Evolutionary conservation across 345 rosid genomes (phyloP), one percentile per base, ranked within the genome.

Genomic region (Brassica incana): DNA sequence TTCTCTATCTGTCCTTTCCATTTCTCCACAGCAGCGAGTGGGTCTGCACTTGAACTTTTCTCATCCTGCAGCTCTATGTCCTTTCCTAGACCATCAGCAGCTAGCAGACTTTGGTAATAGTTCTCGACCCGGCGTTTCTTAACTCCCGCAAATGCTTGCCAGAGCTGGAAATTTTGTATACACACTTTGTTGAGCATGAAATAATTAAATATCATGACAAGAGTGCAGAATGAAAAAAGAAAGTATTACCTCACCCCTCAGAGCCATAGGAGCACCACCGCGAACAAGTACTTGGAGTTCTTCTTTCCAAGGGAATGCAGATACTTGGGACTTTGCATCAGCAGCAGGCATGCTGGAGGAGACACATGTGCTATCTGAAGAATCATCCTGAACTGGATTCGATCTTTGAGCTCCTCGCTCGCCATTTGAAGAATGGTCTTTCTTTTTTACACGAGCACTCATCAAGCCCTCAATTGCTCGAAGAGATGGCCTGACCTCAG

Each of bases 91-190:
- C 85, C 84, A 83, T 90, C 93, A 2, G 80, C 65, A 80, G 89
- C 89, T 48, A 95, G 89, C 62, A 95, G 82, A 52, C 87, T 83
- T 81, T 88, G 88, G 82, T 95, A 95, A 80, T 95, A 95, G 36
- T 88, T 88, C 64, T 91, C 91, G 78, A 86, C 83, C 78, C 97
- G 88, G 14, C 98, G 98, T 65, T 88, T 85, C 84, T 75, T 91
- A 52, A 89, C 95, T 38, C 98, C 99, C 10, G 81, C 96, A 86
- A 95, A 93, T 80, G 99, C 99, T 89, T 93, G 97, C 99, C 99
- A 95, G 30, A 95, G 95, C 99, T 95, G 86, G 70, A 86, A 76
- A 72, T 23, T 62, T 64, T 36, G 75, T 77, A 85, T 29, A 85
- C 30, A 82, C 59, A 30, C 69, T 29, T 23, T 23, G 25, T 23